Conservation (phyloP, 495 filamentous ascomycete genomes). For the Choiromyces venosus region DNA sequence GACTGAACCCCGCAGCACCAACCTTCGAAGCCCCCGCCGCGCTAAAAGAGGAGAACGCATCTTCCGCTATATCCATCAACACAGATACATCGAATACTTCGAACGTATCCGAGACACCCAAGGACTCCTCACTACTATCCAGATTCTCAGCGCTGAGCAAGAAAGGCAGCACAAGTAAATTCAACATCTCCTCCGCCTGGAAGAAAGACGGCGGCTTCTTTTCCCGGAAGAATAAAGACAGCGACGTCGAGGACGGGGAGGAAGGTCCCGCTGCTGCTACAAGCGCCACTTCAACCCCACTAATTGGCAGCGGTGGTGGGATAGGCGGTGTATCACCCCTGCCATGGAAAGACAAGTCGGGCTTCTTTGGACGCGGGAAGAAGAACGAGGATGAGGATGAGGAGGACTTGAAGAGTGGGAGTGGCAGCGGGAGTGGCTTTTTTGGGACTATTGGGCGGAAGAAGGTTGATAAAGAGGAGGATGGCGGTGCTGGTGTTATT, state of each 20-base stretch:
- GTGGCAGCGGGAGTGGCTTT: constrained; percentile 15
- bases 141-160: constrained; percentile 33
- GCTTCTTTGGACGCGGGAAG: constrained; percentile 33
- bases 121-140: constrained; percentile 33
- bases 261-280: constrained; percentile 8
- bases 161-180: constrained; percentile 37
- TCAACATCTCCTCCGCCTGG: constrained; percentile 37
- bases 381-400: constrained; percentile 27
- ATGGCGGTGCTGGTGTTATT: constrained; percentile 1
- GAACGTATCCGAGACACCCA: constrained; percentile 23
- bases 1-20: constrained; percentile 40
- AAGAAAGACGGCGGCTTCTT: constrained; percentile 38
- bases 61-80: constrained; percentile 26
- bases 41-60: background rate
- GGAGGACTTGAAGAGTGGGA: constrained; percentile 24
- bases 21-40: constrained; percentile 33
- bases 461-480: constrained; percentile 2
- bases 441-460: constrained; percentile 29
- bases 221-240: constrained; percentile 21
- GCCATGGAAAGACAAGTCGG: constrained; percentile 34
- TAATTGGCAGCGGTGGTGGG: constrained; percentile 4
- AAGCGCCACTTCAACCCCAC: constrained; percentile 9
- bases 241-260: constrained; percentile 12
- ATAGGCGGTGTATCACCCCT: constrained; percentile 12
- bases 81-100: constrained; percentile 26